Conservation (phyloP, 2,329 filamentous ascomycete genomes). For the Sphaerulina populicola region DNA sequence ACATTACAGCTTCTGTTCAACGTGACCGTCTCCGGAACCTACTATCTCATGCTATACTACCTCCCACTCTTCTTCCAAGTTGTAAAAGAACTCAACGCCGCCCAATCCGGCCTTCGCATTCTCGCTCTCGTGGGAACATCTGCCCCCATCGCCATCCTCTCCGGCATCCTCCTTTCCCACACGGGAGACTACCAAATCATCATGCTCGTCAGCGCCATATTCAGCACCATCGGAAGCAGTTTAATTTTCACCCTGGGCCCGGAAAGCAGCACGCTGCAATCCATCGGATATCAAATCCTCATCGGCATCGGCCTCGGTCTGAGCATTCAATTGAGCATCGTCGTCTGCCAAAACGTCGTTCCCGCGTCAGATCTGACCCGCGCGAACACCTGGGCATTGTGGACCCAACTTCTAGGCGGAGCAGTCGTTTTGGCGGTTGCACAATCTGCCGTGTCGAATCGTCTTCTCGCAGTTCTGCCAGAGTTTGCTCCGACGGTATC, state of each 20-base stretch:
- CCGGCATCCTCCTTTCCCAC: not conserved
- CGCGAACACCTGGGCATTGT: conserved; percentile 34
- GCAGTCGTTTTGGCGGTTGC: conserved; percentile 37
- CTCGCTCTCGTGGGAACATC: conserved; percentile 18
- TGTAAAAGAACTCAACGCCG: conserved; percentile 33
- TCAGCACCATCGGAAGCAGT: conserved; percentile 16
- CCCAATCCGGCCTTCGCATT: conserved; percentile 28
- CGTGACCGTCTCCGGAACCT: not conserved
- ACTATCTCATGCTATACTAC: conserved; percentile 33
- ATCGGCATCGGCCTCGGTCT: conserved; percentile 29
- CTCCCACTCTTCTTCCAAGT: conserved; percentile 48
- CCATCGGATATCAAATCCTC: conserved; percentile 32
- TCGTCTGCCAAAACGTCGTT: conserved; percentile 33
- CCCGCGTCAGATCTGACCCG: conserved; percentile 32
- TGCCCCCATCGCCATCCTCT: conserved; percentile 10
- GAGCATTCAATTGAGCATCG: conserved; percentile 35
- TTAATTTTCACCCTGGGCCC: conserved; percentile 21
- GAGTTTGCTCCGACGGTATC: conserved; percentile 36
- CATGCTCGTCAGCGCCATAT: conserved; percentile 9
- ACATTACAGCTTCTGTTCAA: conserved; percentile 38
- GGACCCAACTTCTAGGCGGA: conserved; percentile 37
- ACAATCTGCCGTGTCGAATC: conserved; percentile 37
- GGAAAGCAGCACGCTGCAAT: conserved; percentile 22
- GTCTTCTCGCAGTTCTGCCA: conserved; percentile 34
- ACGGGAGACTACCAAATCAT: conserved; percentile 16